Percentiles rank a stretch among this genome's conserved stretches.
Conservation (phyloP, 2,329 filamentous ascomycete species). For the Cladophialophora carrionii region DNA sequence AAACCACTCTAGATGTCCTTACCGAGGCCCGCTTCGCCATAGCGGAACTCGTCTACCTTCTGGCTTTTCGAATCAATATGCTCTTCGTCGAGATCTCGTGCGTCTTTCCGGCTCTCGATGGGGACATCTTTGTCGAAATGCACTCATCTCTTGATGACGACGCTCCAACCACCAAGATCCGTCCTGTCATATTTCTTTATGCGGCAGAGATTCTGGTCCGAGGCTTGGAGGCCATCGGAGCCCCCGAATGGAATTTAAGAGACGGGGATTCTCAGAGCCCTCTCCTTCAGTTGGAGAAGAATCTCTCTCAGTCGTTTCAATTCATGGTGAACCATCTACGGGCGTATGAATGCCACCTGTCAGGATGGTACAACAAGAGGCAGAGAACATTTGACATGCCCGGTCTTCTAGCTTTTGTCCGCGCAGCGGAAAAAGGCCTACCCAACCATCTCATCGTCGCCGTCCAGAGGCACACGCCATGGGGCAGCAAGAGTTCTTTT, state of each 20-base stretch:
- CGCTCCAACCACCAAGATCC: background rate
- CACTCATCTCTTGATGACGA: background rate
- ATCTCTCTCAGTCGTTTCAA: background rate
- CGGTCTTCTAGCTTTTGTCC: background rate
- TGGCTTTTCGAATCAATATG: background rate
- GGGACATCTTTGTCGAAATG: background rate
- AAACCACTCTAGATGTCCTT: background rate
- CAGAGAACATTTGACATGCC: background rate
- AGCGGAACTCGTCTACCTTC: background rate
- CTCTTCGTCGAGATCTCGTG: background rate
- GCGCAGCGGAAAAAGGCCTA: background rate
- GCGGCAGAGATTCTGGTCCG: background rate
- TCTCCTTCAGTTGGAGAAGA: background rate
- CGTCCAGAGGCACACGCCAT: background rate
- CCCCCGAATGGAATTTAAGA: background rate
- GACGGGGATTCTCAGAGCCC: background rate
- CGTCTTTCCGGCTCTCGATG: background rate
- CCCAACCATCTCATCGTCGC: background rate
- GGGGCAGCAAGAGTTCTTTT: background rate
- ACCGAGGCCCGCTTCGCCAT: background rate
- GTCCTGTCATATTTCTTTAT: background rate
- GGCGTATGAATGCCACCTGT: conserved; percentile 1
- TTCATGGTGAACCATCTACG: background rate
- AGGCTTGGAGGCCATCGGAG: background rate
- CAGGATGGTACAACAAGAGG: background rate